phyloP scores from a whole-genome alignment of 176 grass and related monocot genomes.

The Echinochloa phyllopogon region DNA sequence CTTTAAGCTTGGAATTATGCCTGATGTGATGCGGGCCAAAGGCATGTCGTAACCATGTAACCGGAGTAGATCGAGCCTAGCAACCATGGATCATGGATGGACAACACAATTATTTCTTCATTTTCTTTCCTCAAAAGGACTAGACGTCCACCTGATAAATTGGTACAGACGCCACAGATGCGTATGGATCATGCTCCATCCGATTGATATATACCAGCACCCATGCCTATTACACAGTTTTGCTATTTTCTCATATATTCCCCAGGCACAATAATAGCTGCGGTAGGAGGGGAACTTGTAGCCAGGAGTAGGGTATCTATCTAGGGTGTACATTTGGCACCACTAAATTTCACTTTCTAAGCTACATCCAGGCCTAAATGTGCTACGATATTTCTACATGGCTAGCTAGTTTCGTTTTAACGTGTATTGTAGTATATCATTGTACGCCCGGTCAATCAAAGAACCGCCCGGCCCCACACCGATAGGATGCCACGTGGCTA shows the following conservation, averaged over 20 bases:
- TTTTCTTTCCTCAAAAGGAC: not conserved
- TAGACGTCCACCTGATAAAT: not conserved
- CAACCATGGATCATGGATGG: not conserved
- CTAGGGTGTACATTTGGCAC: not conserved
- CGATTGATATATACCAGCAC: not conserved
- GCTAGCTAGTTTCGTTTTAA: not conserved
- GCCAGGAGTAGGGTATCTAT: not conserved
- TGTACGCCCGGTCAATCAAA: not conserved
- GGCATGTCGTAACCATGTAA: not conserved
- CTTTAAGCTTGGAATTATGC: no score
- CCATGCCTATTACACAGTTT: not conserved
- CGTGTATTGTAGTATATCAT: not conserved
- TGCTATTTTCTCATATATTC: not conserved
- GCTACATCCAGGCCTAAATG: not conserved
- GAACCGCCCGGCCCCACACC: no score
- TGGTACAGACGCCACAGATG: not conserved
- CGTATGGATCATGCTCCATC: not conserved
- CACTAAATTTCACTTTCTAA: not conserved
- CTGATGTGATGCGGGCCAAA: not conserved
- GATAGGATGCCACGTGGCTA: not conserved
- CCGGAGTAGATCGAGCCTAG: not conserved
- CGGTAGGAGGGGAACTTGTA: not conserved
- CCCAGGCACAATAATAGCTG: not conserved
- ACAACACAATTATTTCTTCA: not conserved
- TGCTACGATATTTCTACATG: not conserved